Percentiles rank a stretch among this genome's conserved stretches.
These are phyloP conservation scores for Mucor mucedo DNA, from an alignment of 371 early-diverging fungal genomes.

Conservation along the genomic window DNA sequence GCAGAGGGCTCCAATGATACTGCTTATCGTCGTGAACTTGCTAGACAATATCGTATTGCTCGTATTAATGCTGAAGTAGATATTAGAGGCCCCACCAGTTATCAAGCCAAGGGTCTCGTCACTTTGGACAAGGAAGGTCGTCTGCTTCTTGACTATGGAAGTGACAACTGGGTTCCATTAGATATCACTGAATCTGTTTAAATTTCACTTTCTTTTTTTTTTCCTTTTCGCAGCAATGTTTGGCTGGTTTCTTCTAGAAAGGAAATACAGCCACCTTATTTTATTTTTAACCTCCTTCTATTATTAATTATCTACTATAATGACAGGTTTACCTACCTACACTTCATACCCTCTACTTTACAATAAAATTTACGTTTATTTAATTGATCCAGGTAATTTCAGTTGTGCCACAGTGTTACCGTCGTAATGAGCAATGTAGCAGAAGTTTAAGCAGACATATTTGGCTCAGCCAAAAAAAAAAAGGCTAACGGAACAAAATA, in stretches of 20 bases:
- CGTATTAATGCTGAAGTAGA: constrained; percentile 28
- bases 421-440: too few relatives aligned
- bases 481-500: too few relatives aligned
- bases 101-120: constrained; percentile 31
- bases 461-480: too few relatives aligned
- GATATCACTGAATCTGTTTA: constrained; percentile 38
- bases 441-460: too few relatives aligned
- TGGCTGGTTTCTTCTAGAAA: constrained; percentile 13
- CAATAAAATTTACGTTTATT: not conserved
- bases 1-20: constrained; percentile 17
- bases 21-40: constrained; percentile 23
- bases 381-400: too few relatives aligned
- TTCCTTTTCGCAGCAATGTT: not conserved
- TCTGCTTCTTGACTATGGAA: constrained; percentile 30
- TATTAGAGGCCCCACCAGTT: constrained; percentile 33
- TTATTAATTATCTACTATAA: not conserved
- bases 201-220: constrained; percentile 1
- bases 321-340: not conserved
- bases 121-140: constrained; percentile 22
- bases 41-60: constrained; percentile 34
- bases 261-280: not conserved
- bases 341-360: constrained; percentile 1
- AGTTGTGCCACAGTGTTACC: too few relatives aligned
- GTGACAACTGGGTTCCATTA: constrained; percentile 29
- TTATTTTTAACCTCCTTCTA: constrained; percentile 1